Evolutionary conservation across 164 flowering plant genomes (phyloP).

Genomic region (Tetrastigma voinierianum): DNA sequence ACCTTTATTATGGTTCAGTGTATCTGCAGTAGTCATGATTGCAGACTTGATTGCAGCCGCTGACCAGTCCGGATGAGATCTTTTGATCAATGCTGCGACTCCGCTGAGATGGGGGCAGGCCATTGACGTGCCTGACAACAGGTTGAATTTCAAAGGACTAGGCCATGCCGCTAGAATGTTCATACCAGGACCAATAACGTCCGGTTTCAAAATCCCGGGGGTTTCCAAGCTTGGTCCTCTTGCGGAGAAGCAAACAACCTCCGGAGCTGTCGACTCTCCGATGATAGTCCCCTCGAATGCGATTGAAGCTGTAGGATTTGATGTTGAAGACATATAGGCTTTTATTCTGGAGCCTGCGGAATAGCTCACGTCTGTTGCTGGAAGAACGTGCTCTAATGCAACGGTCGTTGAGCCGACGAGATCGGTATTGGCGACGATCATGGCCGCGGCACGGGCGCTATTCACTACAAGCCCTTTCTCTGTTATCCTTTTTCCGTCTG

Average conservation of each 20-base stretch:
- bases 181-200: slow-evolving; percentile 3
- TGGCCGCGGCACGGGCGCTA: slow-evolving; percentile 6
- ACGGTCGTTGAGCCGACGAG: neutral
- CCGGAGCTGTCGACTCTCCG: neutral
- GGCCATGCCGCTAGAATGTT: slow-evolving; percentile 11
- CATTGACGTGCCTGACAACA: slow-evolving; percentile 9
- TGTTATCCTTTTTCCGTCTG: neutral
- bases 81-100: slow-evolving; percentile 3
- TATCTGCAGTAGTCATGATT: slow-evolving; percentile 8
- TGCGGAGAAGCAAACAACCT: slow-evolving; percentile 6
- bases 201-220: slow-evolving; percentile 11
- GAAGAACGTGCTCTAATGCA: slow-evolving; percentile 1
- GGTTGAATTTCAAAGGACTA: neutral
- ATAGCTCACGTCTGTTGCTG: neutral
- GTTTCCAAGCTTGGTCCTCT: slow-evolving; percentile 10
- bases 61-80: too few species aligned
- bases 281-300: slow-evolving; percentile 5
- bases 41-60: too few species aligned
- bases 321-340: neutral
- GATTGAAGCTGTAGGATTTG: slow-evolving; percentile 3
- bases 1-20: neutral
- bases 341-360: neutral
- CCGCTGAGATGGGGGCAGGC: neutral
- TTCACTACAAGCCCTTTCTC: neutral
- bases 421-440: slow-evolving; percentile 2